These are phyloP conservation scores for Anthoceros angustus DNA, from an alignment of 225 moss, liverwort and hornwort genomes.

Conservation along the genomic window DNA sequence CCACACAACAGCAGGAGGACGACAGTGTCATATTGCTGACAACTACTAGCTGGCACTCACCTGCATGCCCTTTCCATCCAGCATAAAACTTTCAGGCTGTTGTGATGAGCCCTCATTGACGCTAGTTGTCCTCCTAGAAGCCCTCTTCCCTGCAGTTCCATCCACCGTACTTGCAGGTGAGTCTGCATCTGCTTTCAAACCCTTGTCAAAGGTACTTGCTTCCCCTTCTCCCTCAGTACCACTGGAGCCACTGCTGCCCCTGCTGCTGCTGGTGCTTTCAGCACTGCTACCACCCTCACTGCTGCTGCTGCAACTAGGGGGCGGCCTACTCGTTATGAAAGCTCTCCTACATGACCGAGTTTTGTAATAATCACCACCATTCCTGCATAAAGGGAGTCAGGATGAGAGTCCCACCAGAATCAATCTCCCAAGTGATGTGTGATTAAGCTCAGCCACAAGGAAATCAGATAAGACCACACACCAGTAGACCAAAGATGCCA, in stretches of 20 bases:
- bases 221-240: conserved; percentile 78
- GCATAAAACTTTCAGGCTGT: conserved; percentile 26
- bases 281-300: conserved; percentile 63
- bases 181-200: conserved; percentile 46
- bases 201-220: conserved; percentile 13
- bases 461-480: neutral
- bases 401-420: neutral
- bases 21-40: conserved; percentile 2
- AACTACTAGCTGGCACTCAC: conserved; percentile 2
- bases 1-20: too few species aligned
- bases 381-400: neutral
- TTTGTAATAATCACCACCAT: conserved; percentile 1
- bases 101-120: conserved; percentile 35
- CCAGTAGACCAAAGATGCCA: neutral
- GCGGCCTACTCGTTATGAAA: conserved; percentile 40
- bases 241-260: conserved; percentile 66
- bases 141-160: conserved; percentile 24
- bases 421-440: neutral
- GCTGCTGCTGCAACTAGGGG: conserved; percentile 63
- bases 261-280: conserved; percentile 45
- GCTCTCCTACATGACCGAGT: conserved; percentile 8
- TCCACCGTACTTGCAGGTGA: conserved; percentile 56
- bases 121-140: conserved; percentile 39
- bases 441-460: neutral
- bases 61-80: conserved; percentile 27